Base-by-base conservation (phyloP, 805 yeast genomes). In the Wickerhamiella siamensis region DNA sequence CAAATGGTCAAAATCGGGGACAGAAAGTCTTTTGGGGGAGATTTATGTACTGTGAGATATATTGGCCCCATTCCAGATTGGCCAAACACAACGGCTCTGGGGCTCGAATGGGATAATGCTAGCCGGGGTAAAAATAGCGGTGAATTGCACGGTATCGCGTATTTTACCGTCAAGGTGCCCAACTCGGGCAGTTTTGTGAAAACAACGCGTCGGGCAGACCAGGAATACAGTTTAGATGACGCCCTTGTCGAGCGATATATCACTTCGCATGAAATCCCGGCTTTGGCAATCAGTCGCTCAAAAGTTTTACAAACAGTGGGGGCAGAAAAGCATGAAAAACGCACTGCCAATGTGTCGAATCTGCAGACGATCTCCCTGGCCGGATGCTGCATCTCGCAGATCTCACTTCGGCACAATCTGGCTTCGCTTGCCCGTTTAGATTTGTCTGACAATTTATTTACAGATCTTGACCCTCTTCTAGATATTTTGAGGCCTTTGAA, bases 41-140 rank as follows among this genome's bases (percentile, higher is more conserved):
- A 73, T 4, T 47, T 71, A 2, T 80, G 83, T 33, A 81, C 94
- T 0, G 67, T 86, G 2, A 61, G 68, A 39, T 86, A 55, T 51
- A 53, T 69, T 2, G 95, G 95, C 0, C 35, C 39, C 2, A 59
- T 84, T 0, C 75, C 77, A 0, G 65, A 62, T 10, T 84, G 95
- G 95, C 69, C 72, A 0, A 54, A 57, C 8, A 62, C 57, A 0
- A 33, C 48, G 1, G 84, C 88, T 0, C 57, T 72, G 12, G 96
- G 96, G 0, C 67, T 87, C 3, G 95, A 87, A 57, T 87, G 95
- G 95, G 96, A 87, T 55, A 64, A 74, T 36, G 59, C 68, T 0
- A 42, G 45, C 0, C 64, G 84, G 29, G 96, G 96, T 1, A 83
- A 77, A 51, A 75, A 86, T 55, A 62, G 71, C 47, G 97, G 97